A percentile compares a stretch with the other conserved stretches of the same genome.
These are phyloP conservation scores for Hsuehochloa calcarea DNA, from an alignment of 176 grass and related monocot genomes.

Conservation along the genomic window DNA sequence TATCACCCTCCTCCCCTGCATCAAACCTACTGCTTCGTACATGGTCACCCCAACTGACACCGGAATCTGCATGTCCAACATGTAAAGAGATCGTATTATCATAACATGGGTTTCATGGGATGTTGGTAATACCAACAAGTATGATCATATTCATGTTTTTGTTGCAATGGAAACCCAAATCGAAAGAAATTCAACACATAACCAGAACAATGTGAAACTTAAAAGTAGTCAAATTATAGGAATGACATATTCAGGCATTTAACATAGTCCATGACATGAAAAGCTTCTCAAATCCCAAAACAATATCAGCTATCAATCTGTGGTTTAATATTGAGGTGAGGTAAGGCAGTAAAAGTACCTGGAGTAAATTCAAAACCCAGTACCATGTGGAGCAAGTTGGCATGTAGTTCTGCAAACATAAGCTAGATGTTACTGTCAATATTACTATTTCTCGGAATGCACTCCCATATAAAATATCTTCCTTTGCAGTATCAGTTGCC, in stretches of 20 bases:
- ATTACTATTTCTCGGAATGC: background rate
- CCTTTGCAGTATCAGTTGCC: background rate
- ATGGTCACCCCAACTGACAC: conserved; percentile 50
- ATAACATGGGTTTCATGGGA: background rate
- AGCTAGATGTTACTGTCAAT: background rate
- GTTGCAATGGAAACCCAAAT: background rate
- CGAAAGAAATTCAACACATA: background rate
- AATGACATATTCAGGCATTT: background rate
- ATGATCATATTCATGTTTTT: background rate
- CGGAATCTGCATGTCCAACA: conserved; percentile 46
- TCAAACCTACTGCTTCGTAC: conserved; percentile 60
- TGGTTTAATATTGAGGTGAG: background rate
- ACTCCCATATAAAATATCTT: background rate
- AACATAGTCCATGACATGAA: background rate
- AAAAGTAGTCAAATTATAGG: background rate
- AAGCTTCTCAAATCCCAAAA: background rate
- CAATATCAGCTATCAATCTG: background rate
- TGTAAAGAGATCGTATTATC: background rate
- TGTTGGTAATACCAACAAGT: background rate
- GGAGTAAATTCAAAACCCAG: conserved; percentile 69
- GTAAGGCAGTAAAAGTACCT: conserved; percentile 43
- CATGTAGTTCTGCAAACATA: conserved; percentile 49
- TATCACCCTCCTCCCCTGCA: conserved; percentile 54
- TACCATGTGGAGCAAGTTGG: conserved; percentile 58
- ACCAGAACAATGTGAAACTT: background rate